A percentile compares a stretch with the other conserved stretches of the same genome.
phyloP scores from a whole-genome alignment of 306 rosid genomes.

The Pterocarpus macrocarpus region DNA sequence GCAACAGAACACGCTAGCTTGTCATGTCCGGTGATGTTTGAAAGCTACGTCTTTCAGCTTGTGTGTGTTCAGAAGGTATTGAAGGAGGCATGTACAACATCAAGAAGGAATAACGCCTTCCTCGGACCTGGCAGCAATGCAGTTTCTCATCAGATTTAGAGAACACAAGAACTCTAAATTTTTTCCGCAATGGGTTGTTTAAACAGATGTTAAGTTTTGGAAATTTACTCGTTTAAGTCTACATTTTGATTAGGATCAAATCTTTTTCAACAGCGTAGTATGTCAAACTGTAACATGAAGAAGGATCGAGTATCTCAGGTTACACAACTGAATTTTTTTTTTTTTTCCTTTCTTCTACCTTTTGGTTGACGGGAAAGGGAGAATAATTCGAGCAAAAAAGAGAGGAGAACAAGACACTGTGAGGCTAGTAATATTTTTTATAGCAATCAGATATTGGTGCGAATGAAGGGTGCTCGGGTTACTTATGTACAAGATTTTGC shows the following conservation, averaged over 20 bases:
- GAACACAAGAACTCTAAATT: not conserved
- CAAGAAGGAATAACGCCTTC: slow-evolving; percentile 52
- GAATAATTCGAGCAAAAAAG: not conserved
- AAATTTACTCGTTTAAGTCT: not conserved
- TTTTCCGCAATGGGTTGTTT: not conserved
- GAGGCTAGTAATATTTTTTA: not conserved
- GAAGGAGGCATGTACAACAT: slow-evolving; percentile 54
- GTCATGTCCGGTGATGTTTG: slow-evolving; percentile 65
- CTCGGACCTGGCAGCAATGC: slow-evolving; percentile 23
- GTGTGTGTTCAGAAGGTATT: slow-evolving; percentile 74
- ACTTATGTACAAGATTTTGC: no score
- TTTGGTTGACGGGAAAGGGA: not conserved
- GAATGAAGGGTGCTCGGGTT: no score
- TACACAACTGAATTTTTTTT: not conserved
- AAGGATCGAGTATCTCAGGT: not conserved
- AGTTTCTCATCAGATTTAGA: slow-evolving; percentile 30
- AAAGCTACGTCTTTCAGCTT: slow-evolving; percentile 72
- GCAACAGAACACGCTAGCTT: slow-evolving; percentile 48
- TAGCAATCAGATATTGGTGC: no score
- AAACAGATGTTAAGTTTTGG: not conserved
- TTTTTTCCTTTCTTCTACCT: not conserved
- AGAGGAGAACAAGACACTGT: not conserved
- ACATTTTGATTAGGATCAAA: not conserved
- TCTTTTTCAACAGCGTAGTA: not conserved
- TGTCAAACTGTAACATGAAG: not conserved